These are phyloP conservation scores for Pachysandra terminalis DNA, from an alignment of 164 flowering plant species.

Conservation along the genomic window DNA sequence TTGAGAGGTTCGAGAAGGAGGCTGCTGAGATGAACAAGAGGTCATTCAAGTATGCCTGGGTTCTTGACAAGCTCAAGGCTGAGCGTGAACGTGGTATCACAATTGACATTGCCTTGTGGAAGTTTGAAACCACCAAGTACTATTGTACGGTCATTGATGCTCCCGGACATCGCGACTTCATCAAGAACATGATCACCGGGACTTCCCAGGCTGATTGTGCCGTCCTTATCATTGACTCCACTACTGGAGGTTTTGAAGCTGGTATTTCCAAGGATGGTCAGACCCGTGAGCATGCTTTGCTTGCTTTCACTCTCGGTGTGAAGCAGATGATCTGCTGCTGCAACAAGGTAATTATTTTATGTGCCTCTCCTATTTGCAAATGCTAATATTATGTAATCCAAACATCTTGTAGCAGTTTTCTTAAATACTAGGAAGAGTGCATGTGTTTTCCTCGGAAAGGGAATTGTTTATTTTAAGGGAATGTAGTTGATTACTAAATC, in stretches of 20 bases:
- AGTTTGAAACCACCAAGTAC: constrained; percentile 82
- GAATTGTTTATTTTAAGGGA: no score
- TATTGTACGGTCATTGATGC: constrained; percentile 91
- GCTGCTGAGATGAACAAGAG: constrained; percentile 94
- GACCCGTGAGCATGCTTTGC: constrained; percentile 85
- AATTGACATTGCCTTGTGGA: constrained; percentile 81
- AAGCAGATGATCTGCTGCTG: constrained; percentile 86
- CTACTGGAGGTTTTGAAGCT: constrained; percentile 89
- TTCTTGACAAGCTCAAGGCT: constrained; percentile 81
- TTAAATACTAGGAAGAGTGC: no score
- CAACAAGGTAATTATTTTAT: constrained; percentile 45
- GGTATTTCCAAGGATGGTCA: constrained; percentile 91
- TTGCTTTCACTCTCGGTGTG: constrained; percentile 78
- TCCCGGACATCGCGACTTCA: constrained; percentile 82
- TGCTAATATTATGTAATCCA: not conserved
- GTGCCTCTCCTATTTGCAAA: not conserved
- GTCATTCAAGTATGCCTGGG: constrained; percentile 89
- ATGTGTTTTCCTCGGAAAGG: no score
- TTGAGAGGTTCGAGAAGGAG: constrained; percentile 84
- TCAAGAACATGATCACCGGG: constrained; percentile 89
- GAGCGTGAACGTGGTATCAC: constrained; percentile 91
- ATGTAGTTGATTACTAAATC: no score
- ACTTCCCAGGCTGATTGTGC: constrained; percentile 88
- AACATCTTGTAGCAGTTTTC: no score
- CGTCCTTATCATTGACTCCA: constrained; percentile 73